Evolutionary conservation across 108 stramenopile species (phyloP).

Genomic region (Stephanodiscus minutulus): DNA sequence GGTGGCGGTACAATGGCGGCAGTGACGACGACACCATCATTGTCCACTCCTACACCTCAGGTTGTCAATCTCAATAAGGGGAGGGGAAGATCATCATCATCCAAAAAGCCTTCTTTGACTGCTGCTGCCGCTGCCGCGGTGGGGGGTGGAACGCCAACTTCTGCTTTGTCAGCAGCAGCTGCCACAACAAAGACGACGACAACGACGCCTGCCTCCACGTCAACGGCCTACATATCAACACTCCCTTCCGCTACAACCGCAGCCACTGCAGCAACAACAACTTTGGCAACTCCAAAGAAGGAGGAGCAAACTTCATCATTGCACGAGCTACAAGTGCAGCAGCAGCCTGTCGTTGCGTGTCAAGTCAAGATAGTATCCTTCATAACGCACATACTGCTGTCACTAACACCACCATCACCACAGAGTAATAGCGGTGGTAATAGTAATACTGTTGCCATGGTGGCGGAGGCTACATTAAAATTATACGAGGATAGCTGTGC

Average conservation of each 20-base stretch:
- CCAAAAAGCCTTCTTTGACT: neutral
- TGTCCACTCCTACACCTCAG: slow-evolving; percentile 3
- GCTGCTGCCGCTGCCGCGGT: neutral
- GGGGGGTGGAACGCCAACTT: neutral
- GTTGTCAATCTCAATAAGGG: neutral
- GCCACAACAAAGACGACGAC: neutral
- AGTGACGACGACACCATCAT: slow-evolving; percentile 7
- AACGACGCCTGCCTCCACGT: neutral
- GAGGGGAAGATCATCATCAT: neutral
- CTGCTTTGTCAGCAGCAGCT: neutral
- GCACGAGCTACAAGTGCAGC: neutral
- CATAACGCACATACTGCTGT: slow-evolving; percentile 1
- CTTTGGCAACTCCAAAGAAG: neutral
- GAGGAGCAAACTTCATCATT: neutral
- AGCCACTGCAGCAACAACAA: slow-evolving; percentile 1
- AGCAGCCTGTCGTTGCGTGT: slow-evolving; percentile 46
- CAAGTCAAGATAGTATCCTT: slow-evolving; percentile 7
- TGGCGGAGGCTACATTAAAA: neutral
- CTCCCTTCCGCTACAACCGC: slow-evolving; percentile 1
- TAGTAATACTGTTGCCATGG: neutral
- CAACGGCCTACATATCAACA: neutral
- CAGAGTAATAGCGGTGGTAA: neutral
- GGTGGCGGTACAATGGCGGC: neutral
- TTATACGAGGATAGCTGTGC: slow-evolving; percentile 2
- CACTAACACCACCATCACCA: too few relatives aligned